Evolutionary conservation across 2,329 filamentous ascomycete species (phyloP).

Genomic region (Chaetoscypha palmicola): DNA sequence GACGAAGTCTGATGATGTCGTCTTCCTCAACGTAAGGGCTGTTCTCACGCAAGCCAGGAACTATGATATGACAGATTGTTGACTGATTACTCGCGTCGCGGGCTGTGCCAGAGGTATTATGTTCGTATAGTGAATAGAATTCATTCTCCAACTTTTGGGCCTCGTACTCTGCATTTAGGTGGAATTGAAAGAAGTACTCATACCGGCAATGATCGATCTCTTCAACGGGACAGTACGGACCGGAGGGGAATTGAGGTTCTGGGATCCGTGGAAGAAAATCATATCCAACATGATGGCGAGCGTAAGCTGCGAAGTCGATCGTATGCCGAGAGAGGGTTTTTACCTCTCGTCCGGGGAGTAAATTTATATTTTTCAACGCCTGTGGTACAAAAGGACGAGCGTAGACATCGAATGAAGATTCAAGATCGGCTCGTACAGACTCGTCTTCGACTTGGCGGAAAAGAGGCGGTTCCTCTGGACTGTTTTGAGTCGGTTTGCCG

Average conservation of each 20-base stretch:
- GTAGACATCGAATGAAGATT: constrained; percentile 11
- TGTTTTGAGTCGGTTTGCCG: no score
- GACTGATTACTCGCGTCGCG: not conserved
- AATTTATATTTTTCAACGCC: constrained; percentile 12
- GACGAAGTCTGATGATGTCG: constrained; percentile 16
- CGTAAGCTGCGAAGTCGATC: constrained; percentile 8
- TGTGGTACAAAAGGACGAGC: constrained; percentile 17
- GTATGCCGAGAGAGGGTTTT: constrained; percentile 9
- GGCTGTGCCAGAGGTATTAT: not conserved
- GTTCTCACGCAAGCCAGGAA: constrained; percentile 18
- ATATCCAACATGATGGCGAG: constrained; percentile 5
- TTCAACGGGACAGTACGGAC: not conserved
- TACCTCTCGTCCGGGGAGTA: constrained; percentile 5
- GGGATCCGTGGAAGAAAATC: constrained; percentile 11
- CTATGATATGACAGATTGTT: constrained; percentile 4
- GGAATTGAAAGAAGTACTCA: constrained; percentile 8
- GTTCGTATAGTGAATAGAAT: constrained; percentile 13
- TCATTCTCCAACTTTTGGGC: constrained; percentile 13
- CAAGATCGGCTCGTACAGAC: not conserved
- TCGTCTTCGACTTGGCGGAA: not conserved
- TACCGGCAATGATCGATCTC: constrained; percentile 2
- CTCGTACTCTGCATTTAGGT: constrained; percentile 11
- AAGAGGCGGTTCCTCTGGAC: not conserved
- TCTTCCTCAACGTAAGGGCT: constrained; percentile 19
- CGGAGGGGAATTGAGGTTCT: not conserved